Evolutionary conservation across 176 grass and related monocot genomes (phyloP).

Genomic region (Lolium perenne): DNA sequence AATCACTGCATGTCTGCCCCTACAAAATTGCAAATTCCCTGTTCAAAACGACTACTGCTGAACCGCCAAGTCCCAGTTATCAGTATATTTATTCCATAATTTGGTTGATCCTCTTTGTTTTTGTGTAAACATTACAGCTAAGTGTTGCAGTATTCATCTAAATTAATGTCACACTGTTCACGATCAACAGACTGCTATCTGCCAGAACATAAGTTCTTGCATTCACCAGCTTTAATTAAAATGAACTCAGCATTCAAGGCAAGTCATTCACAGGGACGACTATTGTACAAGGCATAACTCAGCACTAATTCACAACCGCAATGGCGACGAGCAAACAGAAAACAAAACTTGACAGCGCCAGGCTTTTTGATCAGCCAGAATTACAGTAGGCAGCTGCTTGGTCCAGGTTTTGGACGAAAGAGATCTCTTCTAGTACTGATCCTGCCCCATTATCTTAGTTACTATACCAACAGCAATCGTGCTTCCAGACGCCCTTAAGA

Average conservation of each 20-base stretch:
- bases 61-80: too few species aligned
- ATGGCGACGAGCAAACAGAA: constrained; percentile 13
- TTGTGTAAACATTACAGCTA: too few species aligned
- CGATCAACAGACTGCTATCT: too few species aligned
- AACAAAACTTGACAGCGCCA: constrained; percentile 53
- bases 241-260: not conserved
- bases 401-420: not conserved
- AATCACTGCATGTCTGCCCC: too few species aligned
- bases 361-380: constrained; percentile 11
- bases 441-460: constrained; percentile 51
- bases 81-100: too few species aligned
- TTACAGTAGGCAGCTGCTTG: not conserved
- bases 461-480: constrained; percentile 87
- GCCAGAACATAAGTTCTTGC: not conserved
- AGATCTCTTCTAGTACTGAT: constrained; percentile 35
- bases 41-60: too few species aligned
- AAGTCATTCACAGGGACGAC: constrained; percentile 21
- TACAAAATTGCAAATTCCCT: too few species aligned
- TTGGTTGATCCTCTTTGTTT: too few species aligned
- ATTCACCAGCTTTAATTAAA: not conserved
- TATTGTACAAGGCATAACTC: constrained; percentile 34
- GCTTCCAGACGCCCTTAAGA: constrained; percentile 72
- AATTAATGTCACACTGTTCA: too few species aligned
- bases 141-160: too few species aligned
- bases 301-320: not conserved